Conservation (phyloP, 2,329 filamentous ascomycete species). For the Phyllosticta paracitricarpa region DNA sequence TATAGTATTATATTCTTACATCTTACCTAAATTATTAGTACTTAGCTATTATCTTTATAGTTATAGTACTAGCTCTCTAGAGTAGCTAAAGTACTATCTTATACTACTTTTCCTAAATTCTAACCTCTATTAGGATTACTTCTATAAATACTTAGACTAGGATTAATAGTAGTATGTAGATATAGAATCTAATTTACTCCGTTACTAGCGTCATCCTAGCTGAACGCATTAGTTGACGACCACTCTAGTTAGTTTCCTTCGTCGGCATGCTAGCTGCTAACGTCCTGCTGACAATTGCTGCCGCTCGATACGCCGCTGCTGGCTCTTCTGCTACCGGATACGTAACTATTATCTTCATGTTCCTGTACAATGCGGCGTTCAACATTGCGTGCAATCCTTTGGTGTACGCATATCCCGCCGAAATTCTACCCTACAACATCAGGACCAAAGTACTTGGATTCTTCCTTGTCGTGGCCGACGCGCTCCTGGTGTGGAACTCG, state of each 20-base stretch:
- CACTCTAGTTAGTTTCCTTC: slow-evolving; percentile 34
- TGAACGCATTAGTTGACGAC: slow-evolving; percentile 34
- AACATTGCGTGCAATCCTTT: slow-evolving; percentile 29
- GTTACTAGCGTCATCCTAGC: slow-evolving; percentile 29
- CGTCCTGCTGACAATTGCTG: slow-evolving; percentile 33
- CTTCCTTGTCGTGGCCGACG: slow-evolving; percentile 36
- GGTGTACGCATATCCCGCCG: slow-evolving; percentile 23
- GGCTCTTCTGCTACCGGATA: slow-evolving; percentile 16
- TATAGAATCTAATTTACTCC: slow-evolving; percentile 30
- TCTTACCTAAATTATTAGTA: slow-evolving; percentile 29
- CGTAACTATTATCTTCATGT: slow-evolving; percentile 23
- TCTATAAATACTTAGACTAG: slow-evolving; percentile 24
- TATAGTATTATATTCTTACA: slow-evolving; percentile 17
- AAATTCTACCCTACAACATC: slow-evolving; percentile 25
- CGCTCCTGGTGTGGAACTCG: slow-evolving; percentile 35
- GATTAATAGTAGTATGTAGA: slow-evolving; percentile 31
- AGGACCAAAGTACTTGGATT: slow-evolving; percentile 35
- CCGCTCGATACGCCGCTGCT: slow-evolving; percentile 19
- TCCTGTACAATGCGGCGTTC: slow-evolving; percentile 30
- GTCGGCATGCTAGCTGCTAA: slow-evolving; percentile 36
- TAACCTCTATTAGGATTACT: slow-evolving; percentile 30
- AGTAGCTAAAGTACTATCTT: slow-evolving; percentile 31
- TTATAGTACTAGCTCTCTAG: slow-evolving; percentile 31
- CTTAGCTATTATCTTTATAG: slow-evolving; percentile 28
- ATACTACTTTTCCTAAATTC: slow-evolving; percentile 27